These are phyloP conservation scores for Solanum tarapatanum DNA, from an alignment of 257 asterid genomes.

Conservation along the genomic window DNA sequence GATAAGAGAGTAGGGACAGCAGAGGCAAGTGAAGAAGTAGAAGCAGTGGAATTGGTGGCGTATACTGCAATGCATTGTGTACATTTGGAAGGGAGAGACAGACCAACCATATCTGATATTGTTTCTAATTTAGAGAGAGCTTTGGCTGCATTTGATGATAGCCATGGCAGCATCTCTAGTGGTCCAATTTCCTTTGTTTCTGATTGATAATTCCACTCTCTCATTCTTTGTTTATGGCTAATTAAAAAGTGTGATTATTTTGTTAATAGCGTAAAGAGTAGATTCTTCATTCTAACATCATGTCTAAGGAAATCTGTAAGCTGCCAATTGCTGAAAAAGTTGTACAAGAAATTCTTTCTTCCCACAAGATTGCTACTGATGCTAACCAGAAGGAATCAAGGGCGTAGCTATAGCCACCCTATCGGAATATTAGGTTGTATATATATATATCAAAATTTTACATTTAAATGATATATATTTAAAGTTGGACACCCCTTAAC, in stretches of 20 bases:
- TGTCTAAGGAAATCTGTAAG: background rate
- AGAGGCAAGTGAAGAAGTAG: slow-evolving; percentile 39
- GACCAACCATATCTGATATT: slow-evolving; percentile 66
- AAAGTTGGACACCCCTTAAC: no score
- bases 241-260: slow-evolving; percentile 2
- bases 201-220: slow-evolving; percentile 25
- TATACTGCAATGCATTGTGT: slow-evolving; percentile 82
- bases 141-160: slow-evolving; percentile 54
- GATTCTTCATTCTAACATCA: slow-evolving; percentile 12
- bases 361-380: background rate
- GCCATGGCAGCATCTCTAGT: slow-evolving; percentile 72
- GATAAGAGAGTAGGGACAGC: slow-evolving; percentile 50
- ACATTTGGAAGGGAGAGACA: slow-evolving; percentile 74
- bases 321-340: background rate
- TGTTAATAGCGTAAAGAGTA: slow-evolving; percentile 6
- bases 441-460: no score
- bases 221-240: background rate
- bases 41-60: slow-evolving; percentile 78
- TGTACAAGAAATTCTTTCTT: background rate
- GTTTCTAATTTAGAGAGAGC: slow-evolving; percentile 81
- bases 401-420: background rate
- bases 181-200: slow-evolving; percentile 53
- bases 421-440: background rate
- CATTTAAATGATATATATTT: background rate
- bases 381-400: background rate